These are phyloP conservation scores for Bacterosira constricta DNA, from an alignment of 108 stramenopile genomes.

Conservation along the genomic window DNA sequence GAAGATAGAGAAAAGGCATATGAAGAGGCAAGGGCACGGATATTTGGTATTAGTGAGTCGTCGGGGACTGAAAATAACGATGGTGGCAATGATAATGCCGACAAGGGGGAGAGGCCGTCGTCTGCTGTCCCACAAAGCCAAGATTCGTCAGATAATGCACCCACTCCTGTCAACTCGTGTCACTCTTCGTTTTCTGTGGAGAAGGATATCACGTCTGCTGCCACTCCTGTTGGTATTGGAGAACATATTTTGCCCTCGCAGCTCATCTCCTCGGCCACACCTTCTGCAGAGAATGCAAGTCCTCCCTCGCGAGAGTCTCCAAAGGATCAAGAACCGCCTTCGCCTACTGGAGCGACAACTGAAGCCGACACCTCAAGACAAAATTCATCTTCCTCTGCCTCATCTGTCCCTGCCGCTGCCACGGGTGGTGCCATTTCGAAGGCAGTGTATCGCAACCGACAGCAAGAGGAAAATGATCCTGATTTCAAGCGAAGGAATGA, in stretches of 20 bases:
- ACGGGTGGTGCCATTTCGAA: slow-evolving; percentile 43
- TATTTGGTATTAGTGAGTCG: slow-evolving; percentile 62
- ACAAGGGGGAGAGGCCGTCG: background rate
- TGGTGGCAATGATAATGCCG: slow-evolving; percentile 7
- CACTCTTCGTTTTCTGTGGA: slow-evolving; percentile 27
- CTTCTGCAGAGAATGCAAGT: background rate
- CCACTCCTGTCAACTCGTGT: slow-evolving; percentile 3
- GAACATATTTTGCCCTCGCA: slow-evolving; percentile 8
- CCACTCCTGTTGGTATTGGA: background rate
- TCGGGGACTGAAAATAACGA: slow-evolving; percentile 8
- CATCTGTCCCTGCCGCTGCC: slow-evolving; percentile 18
- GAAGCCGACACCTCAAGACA: slow-evolving; percentile 3
- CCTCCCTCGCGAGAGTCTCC: slow-evolving; percentile 5
- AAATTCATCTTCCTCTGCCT: background rate
- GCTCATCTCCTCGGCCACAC: background rate
- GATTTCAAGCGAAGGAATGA: slow-evolving; percentile 77
- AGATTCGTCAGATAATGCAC: slow-evolving; percentile 11
- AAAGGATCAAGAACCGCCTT: background rate
- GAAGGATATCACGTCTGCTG: background rate
- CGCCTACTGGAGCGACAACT: background rate
- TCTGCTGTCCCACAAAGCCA: background rate
- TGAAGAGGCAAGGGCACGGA: slow-evolving; percentile 90
- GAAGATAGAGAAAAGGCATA: slow-evolving; percentile 90
- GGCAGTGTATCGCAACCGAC: slow-evolving; percentile 82
- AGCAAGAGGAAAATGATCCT: slow-evolving; percentile 84